Evolutionary conservation across 2,329 filamentous ascomycete genomes (phyloP).

Genomic region (Neobulgaria alba): DNA sequence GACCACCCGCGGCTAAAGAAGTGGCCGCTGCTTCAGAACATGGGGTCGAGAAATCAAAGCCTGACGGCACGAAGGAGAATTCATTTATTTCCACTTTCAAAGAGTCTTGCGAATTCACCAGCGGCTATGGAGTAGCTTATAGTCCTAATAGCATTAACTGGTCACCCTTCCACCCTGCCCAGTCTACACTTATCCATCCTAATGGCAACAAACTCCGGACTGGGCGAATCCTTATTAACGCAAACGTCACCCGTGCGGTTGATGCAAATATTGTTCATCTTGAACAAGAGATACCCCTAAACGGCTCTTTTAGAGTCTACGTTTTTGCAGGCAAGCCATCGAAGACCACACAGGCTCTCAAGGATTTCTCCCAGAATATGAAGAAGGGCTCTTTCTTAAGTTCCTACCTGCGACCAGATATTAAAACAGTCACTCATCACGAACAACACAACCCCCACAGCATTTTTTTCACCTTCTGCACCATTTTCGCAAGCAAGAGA

Average conservation of each 20-base stretch:
- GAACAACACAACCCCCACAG: conserved; percentile 82
- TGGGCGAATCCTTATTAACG: conserved; percentile 67
- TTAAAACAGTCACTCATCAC: conserved; percentile 59
- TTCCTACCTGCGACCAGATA: conserved; percentile 53
- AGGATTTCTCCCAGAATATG: conserved; percentile 60
- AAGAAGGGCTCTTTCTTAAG: conserved; percentile 63
- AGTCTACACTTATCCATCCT: conserved; percentile 62
- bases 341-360: conserved; percentile 52
- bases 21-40: conserved; percentile 55
- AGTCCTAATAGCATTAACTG: conserved; percentile 77
- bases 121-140: conserved; percentile 85
- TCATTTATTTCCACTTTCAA: conserved; percentile 88
- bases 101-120: conserved; percentile 83
- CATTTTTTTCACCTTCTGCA: conserved; percentile 69
- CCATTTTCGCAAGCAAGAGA: conserved; percentile 62
- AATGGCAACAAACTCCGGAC: conserved; percentile 57
- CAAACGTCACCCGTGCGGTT: conserved; percentile 76
- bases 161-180: conserved; percentile 62
- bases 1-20: conserved; percentile 63
- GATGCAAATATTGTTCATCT: conserved; percentile 87
- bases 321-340: conserved; percentile 68
- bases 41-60: conserved; percentile 10
- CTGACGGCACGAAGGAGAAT: conserved; percentile 47
- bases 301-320: conserved; percentile 81
- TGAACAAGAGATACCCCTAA: conserved; percentile 82